Conservation (phyloP, 352 stramenopile species). For the Pythium aphanidermatum region DNA sequence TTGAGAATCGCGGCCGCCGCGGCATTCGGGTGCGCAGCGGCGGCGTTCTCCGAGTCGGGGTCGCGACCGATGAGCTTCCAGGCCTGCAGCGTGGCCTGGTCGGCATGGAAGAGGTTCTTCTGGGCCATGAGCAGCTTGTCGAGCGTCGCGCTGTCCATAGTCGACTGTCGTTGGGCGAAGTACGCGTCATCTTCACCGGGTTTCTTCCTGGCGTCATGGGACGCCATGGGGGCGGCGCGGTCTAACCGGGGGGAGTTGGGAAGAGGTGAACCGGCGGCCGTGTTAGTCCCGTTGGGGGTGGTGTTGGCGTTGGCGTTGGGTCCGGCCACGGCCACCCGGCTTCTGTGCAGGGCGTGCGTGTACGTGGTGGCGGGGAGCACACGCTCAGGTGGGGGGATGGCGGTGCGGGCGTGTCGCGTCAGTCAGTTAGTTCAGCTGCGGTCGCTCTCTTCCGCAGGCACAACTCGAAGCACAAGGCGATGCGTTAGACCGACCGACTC, state of each 20-base stretch:
- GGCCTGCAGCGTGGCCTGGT: conserved; percentile 72
- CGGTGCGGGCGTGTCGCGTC: background rate
- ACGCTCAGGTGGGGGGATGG: too few species aligned
- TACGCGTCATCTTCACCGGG: conserved; percentile 43
- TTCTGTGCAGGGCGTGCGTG: conserved; percentile 17
- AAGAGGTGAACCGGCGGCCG: too few species aligned
- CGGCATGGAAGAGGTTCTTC: conserved; percentile 74
- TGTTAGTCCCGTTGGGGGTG: background rate
- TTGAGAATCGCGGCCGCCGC: conserved; percentile 15
- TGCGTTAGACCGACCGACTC: conserved; percentile 2
- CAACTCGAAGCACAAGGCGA: conserved; percentile 3
- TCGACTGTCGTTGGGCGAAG: conserved; percentile 56
- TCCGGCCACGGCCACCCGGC: conserved; percentile 3
- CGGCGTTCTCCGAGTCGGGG: conserved; percentile 4
- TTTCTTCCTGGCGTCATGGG: background rate
- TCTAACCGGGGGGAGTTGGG: too few species aligned
- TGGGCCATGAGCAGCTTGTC: conserved; percentile 78
- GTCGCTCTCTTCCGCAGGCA: conserved; percentile 9
- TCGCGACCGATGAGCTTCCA: conserved; percentile 71
- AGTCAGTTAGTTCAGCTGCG: conserved; percentile 6
- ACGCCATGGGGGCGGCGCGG: too few species aligned
- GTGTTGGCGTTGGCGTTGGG: background rate
- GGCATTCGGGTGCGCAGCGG: conserved; percentile 9
- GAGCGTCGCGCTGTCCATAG: conserved; percentile 77
- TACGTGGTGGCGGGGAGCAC: conserved; percentile 14